phyloP scores from a whole-genome alignment of 179 eudicot species.

The Beta macrorhiza region DNA sequence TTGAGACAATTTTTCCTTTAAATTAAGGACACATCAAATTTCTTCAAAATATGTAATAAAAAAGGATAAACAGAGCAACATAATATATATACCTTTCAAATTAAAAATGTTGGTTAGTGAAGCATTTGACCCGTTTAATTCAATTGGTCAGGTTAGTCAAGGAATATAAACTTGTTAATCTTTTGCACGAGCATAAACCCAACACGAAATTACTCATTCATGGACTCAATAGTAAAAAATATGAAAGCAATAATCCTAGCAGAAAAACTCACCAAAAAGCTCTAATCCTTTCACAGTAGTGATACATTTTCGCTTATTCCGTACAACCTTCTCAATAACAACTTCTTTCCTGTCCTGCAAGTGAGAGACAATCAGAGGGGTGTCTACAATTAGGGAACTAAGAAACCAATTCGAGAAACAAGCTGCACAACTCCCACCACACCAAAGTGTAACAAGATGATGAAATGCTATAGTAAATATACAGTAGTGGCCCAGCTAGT shows the following conservation, averaged over 20 bases:
- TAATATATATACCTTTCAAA: neutral
- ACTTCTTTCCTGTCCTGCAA: slow-evolving; percentile 88
- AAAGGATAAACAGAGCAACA: neutral
- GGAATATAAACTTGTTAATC: neutral
- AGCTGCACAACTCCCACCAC: neutral
- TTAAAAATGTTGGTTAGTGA: neutral
- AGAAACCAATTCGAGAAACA: neutral
- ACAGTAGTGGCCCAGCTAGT: neutral
- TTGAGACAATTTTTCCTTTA: no score
- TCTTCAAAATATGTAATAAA: neutral
- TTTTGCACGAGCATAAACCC: neutral
- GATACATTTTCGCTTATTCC: slow-evolving; percentile 89
- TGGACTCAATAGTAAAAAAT: neutral
- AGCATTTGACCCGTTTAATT: neutral
- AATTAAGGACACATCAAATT: neutral
- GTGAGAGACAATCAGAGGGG: slow-evolving; percentile 7
- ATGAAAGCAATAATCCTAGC: neutral
- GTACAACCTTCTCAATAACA: slow-evolving; percentile 88
- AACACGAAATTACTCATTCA: neutral
- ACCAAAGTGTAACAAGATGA: neutral
- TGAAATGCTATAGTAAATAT: neutral
- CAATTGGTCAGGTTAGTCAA: neutral
- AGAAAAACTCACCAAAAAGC: slow-evolving; percentile 62
- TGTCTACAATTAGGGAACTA: neutral
- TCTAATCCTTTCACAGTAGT: slow-evolving; percentile 94